Evolutionary conservation across 352 stramenopile species (phyloP), one percentile per base, ranked within the genome.

Genomic region (Phytophthora tentaculata): DNA sequence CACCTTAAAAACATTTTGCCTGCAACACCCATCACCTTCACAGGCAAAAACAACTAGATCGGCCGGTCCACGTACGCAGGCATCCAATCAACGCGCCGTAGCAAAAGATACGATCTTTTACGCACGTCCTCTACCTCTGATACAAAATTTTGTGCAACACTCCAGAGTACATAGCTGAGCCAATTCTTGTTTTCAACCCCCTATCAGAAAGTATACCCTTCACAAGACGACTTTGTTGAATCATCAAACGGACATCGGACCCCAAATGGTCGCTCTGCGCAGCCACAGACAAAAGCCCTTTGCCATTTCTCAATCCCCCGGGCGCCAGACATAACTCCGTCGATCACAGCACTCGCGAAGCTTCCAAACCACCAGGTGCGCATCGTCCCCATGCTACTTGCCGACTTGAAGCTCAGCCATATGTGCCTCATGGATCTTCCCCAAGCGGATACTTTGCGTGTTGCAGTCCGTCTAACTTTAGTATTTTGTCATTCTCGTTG

Each of bases 301-400:
- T 29, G 60, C 52, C 73, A 81, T 78, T 81, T 71, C 66, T 62
- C 66, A 81, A 74, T 81, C 49, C 53, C 23, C 69, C 53, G 35
- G 56, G 67, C 53, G 37, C 59, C 14, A 57, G 55, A 59, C 67
- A 79, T 49, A 59, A 35, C 57, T 65, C 64, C 53, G 53, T 48
- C 35, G 44, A 48, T 47, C 20, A 22, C 48, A 44, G 49, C 50
- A 45, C 28, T 55, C 58, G 37, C 48, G 16, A 47, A 64, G 32
- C 60, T 43, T 26, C 28, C 39, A 56, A 13, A 28, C 23, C 39
- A 55, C 24, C 48, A 78, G 71, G 71, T 78, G 28, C 48, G 67
- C 23, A 13, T 26, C 17, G 7, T 13, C 20, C 14, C 37, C 26
- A 54, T 22, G 47, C 37, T 48, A 26, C 39, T 55, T 1, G 19